Percentiles rank a stretch among this genome's conserved stretches.
Evolutionary conservation across 106 monocot genomes (phyloP).

Genomic region (Dendrobium chrysotoxum): DNA sequence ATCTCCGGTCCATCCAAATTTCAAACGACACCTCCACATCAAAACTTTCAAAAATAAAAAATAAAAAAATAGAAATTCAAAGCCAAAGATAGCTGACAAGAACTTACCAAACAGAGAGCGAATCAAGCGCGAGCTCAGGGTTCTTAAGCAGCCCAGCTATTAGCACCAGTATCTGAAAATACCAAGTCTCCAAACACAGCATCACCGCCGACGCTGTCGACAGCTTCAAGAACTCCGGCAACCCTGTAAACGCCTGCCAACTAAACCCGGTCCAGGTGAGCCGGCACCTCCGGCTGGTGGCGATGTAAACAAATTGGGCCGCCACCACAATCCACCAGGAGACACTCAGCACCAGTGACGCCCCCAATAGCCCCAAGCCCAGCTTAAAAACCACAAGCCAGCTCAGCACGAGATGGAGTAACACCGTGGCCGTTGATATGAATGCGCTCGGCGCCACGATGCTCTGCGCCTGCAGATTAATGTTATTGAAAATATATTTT

Average conservation of each 20-base stretch:
- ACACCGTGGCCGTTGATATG: conserved; percentile 35
- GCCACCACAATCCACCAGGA: conserved; percentile 69
- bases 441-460: conserved; percentile 81
- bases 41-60: too few relatives aligned
- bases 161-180: conserved; percentile 62
- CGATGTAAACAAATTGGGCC: conserved; percentile 55
- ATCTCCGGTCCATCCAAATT: too few relatives aligned
- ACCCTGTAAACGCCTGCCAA: conserved; percentile 42
- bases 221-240: conserved; percentile 48
- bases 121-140: conserved; percentile 50
- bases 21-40: too few relatives aligned
- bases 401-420: conserved; percentile 51
- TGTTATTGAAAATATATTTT: neutral
- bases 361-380: conserved; percentile 60
- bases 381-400: conserved; percentile 48
- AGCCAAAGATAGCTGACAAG: too few relatives aligned
- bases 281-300: conserved; percentile 36
- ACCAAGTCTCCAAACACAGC: conserved; percentile 68
- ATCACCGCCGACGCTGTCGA: conserved; percentile 64
- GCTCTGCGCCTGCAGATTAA: conserved; percentile 49
- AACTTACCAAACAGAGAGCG: conserved; percentile 49
- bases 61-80: too few relatives aligned
- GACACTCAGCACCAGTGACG: conserved; percentile 57
- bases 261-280: conserved; percentile 58
- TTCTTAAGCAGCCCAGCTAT: conserved; percentile 48